Evolutionary conservation across 306 rosid species (phyloP), one percentile per base, ranked within the genome.

Genomic region (Dryas octopetala): DNA sequence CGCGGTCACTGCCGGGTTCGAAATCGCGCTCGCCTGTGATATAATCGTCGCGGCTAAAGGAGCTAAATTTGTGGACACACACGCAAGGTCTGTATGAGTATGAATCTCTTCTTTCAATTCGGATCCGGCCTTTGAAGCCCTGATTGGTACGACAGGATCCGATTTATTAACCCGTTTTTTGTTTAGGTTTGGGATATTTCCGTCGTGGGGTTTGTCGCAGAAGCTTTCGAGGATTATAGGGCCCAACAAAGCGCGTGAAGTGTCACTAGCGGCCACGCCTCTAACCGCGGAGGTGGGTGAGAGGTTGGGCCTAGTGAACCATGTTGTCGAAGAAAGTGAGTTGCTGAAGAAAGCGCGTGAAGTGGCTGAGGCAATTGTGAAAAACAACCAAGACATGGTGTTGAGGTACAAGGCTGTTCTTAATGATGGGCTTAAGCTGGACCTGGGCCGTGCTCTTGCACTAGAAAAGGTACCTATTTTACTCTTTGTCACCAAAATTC

Each of bases 191-290:
- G 97, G 98, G 83, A 91, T 95, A 83, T 91, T 95, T 85, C 98
- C 97, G 49, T 91, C 97, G 1, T 95, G 98, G 97, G 97, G 98
- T 7, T 82, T 95, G 71, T 95, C 98, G 67, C 97, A 95, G 83
- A 95, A 95, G 88, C 96, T 95, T 14, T 86, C 93, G 1, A 89
- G 97, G 51, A 81, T 86, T 49, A 65, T 91, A 13, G 98, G 98
- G 60, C 82, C 80, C 0, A 91, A 90, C 76, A 90, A 89, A 84
- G 98, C 97, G 14, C 93, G 93, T 1, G 98, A 95, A 82, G 89
- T 90, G 12, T 95, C 98, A 5, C 86, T 95, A 5, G 74, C 98
- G n/a, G 98, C 96, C 52, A 81, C 76, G 4, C 96, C 98, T 17
- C 78, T 95, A 75, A 83, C 88, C 4, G 98, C 96, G 40, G 97